Evolutionary conservation across 164 flowering plant species (phyloP), one percentile per base, ranked within the genome.

Genomic region (Chimonanthus salicifolius): DNA sequence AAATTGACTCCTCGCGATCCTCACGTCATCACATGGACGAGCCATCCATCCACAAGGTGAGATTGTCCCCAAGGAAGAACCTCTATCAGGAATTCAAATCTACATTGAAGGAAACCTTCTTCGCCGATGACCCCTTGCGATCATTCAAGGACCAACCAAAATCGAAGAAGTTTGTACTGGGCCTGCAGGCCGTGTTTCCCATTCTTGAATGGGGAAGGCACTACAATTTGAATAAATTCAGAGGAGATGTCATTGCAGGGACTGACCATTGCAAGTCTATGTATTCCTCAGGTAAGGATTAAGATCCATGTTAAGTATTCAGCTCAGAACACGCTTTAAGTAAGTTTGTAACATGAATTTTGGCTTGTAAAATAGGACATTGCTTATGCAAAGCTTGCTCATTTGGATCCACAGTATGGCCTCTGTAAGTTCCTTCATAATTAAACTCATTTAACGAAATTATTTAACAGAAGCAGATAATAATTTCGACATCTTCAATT

Each of bases 251-350:
- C 11, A 76, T 94, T 60, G 72, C 97, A 63, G 98, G 98, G 98
- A 16, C 89, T 94, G 78, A 91, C 98, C 77, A 94, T 94, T 81
- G 95, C 98, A 11, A 89, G 95, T 79, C 84, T 94, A n/a, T 94
- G 95, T 81, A 91, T 91, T 74, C 98, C 98, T 33, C 97, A 92
- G 90, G 60, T 54, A 54, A 65, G 11, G 9, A 62, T 44, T 9
- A 44, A 10, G 8, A 15, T 66, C 44, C 3, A 16, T 15, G n/a
- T 54, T 54, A n/a, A 13, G 5, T 54, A 11, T 54, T 9, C 60
- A 11, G 60, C 60, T 54, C n/a, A 4, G 11, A 10, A 3, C 60
- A 11, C 10, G 60, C 16, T 54, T 3, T 54, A 54, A 33, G 33
- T 33, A 33, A 33, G 33, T 54, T 54, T 54, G 60, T 54, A 6